Base-by-base conservation (phyloP, 176 grass and related monocot species). In the Triticum urartu region DNA sequence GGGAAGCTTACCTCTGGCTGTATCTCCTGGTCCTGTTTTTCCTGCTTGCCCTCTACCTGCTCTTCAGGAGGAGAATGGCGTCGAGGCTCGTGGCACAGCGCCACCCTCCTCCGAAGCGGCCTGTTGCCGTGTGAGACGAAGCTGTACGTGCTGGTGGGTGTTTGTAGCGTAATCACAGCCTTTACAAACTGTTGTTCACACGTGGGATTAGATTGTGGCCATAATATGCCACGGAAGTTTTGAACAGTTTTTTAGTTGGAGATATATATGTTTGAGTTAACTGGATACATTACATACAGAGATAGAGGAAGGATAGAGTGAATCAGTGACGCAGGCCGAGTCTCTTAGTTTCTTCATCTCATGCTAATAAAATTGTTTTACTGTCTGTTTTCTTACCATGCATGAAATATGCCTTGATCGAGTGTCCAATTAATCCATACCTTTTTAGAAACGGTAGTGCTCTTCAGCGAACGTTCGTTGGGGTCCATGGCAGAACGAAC, bases 51-150 rank as follows among this genome's bases (percentile, higher is more conserved):
- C 33, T 98, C 43, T 95, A 91, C 45, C 50, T 86, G n/a, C 50
- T 95, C 47, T 92, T 95, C 9, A 95, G 64, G 86, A 94, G 88
- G 74, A 98, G 82, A 83, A 74, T 60, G 13, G 35, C 89, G 9
- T 79, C 84, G 2, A 95, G 72, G 75, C 79, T 75, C 28, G 42
- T 84, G 11, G 68, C 42, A 22, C 79, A 89, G 13, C 89, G 86
- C 60, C 60, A 81, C 1, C 75, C 68, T 6, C 43, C 65, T 17
- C 36, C 65, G 24, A 98, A 92, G 76, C 77, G 96, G 11, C 7
- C 86, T 22, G 22, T 74, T 33, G 88, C 84, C 69, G 82, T 94
- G 15, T 93, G 84, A 90, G 15, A 84, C 21, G 17, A 35, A 42
- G 25, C 66, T 36, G 42, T 22, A 1, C 22, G 0, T 43, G 10